Percentiles rank a stretch among this genome's conserved stretches.
phyloP scores from a whole-genome alignment of 1,284 basidiomycete species.

The Trichosporon sp. region DNA sequence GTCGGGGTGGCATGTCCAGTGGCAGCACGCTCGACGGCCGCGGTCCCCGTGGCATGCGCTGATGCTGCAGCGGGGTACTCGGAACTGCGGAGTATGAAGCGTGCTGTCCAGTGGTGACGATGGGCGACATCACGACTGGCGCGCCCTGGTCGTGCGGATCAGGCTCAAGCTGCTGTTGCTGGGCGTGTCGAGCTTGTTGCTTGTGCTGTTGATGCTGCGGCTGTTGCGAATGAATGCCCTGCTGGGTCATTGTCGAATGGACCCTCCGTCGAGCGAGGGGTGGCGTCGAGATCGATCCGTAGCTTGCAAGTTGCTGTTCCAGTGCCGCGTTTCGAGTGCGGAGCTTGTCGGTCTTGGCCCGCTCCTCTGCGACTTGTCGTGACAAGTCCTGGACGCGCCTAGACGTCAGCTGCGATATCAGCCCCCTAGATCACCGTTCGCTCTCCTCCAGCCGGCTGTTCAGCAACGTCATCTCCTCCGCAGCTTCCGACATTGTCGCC shows the following conservation, averaged over 20 bases:
- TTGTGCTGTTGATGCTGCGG: not conserved
- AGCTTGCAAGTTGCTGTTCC: not conserved
- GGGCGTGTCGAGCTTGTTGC: not conserved
- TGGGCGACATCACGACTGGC: not conserved
- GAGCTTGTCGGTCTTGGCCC: not conserved
- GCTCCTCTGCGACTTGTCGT: constrained; percentile 18
- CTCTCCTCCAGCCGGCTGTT: constrained; percentile 2
- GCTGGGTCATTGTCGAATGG: not conserved
- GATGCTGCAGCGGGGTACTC: not conserved
- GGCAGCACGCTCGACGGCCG: not conserved
- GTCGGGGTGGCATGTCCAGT: not conserved
- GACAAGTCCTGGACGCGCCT: constrained; percentile 19
- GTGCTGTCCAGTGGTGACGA: not conserved
- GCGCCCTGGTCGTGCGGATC: not conserved
- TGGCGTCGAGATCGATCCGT: not conserved
- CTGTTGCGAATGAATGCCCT: not conserved
- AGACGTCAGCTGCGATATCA: not conserved
- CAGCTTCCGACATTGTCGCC: constrained; percentile 4
- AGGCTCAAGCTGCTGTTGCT: not conserved
- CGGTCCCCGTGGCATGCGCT: not conserved
- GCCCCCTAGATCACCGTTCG: not conserved
- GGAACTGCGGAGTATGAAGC: not conserved
- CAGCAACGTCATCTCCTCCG: not conserved
- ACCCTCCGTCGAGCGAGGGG: not conserved
- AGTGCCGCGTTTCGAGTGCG: not conserved